These are phyloP conservation scores for Phyllosticta paracitricarpa DNA, from an alignment of 2,329 filamentous ascomycete species.

Conservation along the genomic window DNA sequence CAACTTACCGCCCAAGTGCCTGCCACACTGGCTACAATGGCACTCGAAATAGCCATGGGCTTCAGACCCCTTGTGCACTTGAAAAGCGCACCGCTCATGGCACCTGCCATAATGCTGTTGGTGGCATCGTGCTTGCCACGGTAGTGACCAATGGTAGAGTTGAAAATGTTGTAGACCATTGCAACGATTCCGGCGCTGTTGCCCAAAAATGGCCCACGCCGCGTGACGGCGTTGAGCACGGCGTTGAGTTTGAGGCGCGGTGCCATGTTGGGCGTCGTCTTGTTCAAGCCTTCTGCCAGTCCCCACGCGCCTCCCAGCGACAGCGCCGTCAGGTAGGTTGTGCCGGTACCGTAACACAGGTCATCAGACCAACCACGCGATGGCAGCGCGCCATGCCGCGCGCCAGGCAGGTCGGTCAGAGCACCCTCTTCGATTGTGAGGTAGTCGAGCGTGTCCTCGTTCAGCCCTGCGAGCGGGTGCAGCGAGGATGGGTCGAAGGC, in stretches of 20 bases:
- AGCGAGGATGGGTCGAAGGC: constrained; percentile 72
- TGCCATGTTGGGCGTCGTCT: constrained; percentile 58
- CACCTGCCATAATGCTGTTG: constrained; percentile 81
- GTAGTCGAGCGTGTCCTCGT: constrained; percentile 91
- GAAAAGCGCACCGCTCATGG: constrained; percentile 84
- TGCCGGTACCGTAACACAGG: constrained; percentile 92
- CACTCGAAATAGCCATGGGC: constrained; percentile 91
- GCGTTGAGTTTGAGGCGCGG: constrained; percentile 91
- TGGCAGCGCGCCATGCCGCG: constrained; percentile 69
- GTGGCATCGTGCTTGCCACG: constrained; percentile 54
- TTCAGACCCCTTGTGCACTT: constrained; percentile 86
- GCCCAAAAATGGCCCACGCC: constrained; percentile 86
- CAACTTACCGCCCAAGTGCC: constrained; percentile 77
- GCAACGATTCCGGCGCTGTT: constrained; percentile 95
- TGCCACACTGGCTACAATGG: constrained; percentile 76
- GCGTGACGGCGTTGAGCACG: constrained; percentile 86
- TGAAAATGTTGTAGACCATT: constrained; percentile 78
- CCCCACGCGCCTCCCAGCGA: constrained; percentile 85
- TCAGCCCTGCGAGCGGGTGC: constrained; percentile 86
- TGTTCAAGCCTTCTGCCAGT: constrained; percentile 75
- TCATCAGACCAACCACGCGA: constrained; percentile 97
- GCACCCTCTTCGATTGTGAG: constrained; percentile 85
- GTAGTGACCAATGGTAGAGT: constrained; percentile 30
- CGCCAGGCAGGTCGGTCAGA: constrained; percentile 75
- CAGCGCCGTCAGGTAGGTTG: constrained; percentile 84